These are phyloP conservation scores for Incumbomyces delicatus DNA, from an alignment of 2,329 filamentous ascomycete genomes.

Conservation along the genomic window DNA sequence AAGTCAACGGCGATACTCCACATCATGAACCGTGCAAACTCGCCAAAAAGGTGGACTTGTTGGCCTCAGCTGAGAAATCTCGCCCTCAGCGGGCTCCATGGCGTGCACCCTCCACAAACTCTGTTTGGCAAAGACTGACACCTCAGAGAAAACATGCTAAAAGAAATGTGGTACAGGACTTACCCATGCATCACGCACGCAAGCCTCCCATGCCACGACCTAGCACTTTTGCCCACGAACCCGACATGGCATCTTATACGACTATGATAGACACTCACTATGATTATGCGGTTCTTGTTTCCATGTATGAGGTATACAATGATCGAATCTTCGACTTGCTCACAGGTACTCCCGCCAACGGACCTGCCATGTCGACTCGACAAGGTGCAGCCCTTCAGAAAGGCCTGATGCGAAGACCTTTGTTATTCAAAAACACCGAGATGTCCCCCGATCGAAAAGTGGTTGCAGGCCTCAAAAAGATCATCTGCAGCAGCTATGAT, in stretches of 20 bases:
- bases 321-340: constrained; percentile 94
- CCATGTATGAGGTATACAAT: constrained; percentile 99
- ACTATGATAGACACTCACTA: constrained; percentile 55
- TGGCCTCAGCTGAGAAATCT: background rate
- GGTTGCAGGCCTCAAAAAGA: constrained; percentile 81
- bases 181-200: constrained; percentile 43
- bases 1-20: background rate
- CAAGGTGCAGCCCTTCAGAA: constrained; percentile 46
- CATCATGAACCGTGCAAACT: background rate
- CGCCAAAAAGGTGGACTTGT: background rate
- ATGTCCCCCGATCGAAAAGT: constrained; percentile 83
- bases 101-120: constrained; percentile 24
- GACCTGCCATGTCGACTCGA: constrained; percentile 29
- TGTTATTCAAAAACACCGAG: constrained; percentile 90
- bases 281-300: constrained; percentile 81
- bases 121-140: constrained; percentile 21
- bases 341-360: constrained; percentile 42
- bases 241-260: constrained; percentile 62
- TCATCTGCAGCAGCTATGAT: constrained; percentile 70
- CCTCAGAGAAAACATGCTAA: constrained; percentile 22
- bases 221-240: constrained; percentile 61
- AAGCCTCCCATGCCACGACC: constrained; percentile 56
- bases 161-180: constrained; percentile 40
- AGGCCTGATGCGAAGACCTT: constrained; percentile 62
- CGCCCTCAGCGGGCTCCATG: constrained; percentile 11